phyloP scores from a whole-genome alignment of 495 filamentous ascomycete species.

The Parathielavia hyrcaniae region DNA sequence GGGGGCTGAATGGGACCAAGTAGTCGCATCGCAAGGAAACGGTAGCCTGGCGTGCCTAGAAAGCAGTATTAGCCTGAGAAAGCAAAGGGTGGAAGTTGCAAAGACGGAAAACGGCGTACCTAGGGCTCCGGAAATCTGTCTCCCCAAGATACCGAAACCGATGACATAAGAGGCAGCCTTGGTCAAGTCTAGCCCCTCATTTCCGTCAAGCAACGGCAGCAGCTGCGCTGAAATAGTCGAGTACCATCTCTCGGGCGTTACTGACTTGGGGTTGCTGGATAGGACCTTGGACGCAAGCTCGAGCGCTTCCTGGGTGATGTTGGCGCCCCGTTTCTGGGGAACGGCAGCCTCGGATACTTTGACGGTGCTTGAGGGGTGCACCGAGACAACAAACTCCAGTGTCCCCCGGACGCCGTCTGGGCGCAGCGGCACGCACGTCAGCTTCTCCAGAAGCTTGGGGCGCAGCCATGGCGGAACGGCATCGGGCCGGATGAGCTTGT shows the following conservation, averaged over 20 bases:
- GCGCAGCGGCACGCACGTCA: slow-evolving; percentile 61
- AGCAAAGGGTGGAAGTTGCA: background rate
- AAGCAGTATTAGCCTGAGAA: background rate
- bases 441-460: slow-evolving; percentile 46
- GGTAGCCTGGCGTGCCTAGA: slow-evolving; percentile 59
- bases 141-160: slow-evolving; percentile 64
- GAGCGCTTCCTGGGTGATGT: slow-evolving; percentile 67
- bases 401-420: slow-evolving; percentile 59
- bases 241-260: slow-evolving; percentile 56
- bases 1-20: slow-evolving; percentile 56
- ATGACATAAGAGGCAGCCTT: slow-evolving; percentile 67
- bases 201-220: slow-evolving; percentile 58
- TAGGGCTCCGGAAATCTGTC: slow-evolving; percentile 59
- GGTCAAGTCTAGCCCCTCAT: slow-evolving; percentile 55
- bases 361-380: slow-evolving; percentile 46
- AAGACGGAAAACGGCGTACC: slow-evolving; percentile 34
- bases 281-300: slow-evolving; percentile 59
- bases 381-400: slow-evolving; percentile 63
- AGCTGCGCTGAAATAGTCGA: slow-evolving; percentile 60
- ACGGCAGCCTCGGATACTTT: slow-evolving; percentile 34
- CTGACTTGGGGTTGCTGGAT: slow-evolving; percentile 54
- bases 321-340: slow-evolving; percentile 49
- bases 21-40: slow-evolving; percentile 59
- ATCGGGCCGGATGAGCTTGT: slow-evolving; percentile 42
- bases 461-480: slow-evolving; percentile 45